phyloP scores from a whole-genome alignment of 345 rosid genomes.

The Gynandropsis gynandra region DNA sequence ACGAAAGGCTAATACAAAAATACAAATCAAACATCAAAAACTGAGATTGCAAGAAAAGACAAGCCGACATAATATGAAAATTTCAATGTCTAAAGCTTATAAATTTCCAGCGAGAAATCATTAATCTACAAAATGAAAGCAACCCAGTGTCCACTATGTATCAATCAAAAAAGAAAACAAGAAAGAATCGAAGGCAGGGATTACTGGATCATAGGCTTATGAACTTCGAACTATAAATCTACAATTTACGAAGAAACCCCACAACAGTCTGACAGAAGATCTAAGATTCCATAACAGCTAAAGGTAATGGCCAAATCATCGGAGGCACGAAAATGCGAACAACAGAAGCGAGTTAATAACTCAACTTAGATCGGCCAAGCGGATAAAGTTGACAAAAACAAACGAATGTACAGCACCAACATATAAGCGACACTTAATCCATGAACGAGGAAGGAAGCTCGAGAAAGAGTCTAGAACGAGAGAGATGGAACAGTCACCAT shows the following conservation, averaged over 20 bases:
- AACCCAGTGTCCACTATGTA: neutral
- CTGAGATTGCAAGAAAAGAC: neutral
- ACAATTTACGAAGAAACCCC: neutral
- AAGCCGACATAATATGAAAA: neutral
- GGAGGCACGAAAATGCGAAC: too few species aligned
- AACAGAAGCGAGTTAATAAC: too few species aligned
- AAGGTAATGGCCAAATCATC: neutral
- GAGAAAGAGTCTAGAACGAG: neutral
- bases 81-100: neutral
- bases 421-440: too few species aligned
- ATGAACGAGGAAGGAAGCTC: neutral
- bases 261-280: neutral
- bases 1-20: slow-evolving; percentile 45
- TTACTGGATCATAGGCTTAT: neutral
- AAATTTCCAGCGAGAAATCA: neutral
- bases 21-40: neutral
- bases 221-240: neutral
- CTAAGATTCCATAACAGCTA: neutral
- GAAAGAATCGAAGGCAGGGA: neutral
- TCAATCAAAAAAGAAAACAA: neutral
- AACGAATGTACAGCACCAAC: too few species aligned
- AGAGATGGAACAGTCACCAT: slow-evolving; percentile 10
- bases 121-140: neutral
- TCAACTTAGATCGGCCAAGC: too few species aligned
- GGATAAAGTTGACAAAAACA: too few species aligned